Conservation (phyloP, 768 basidiomycete genomes). For the Serendipita indica region DNA sequence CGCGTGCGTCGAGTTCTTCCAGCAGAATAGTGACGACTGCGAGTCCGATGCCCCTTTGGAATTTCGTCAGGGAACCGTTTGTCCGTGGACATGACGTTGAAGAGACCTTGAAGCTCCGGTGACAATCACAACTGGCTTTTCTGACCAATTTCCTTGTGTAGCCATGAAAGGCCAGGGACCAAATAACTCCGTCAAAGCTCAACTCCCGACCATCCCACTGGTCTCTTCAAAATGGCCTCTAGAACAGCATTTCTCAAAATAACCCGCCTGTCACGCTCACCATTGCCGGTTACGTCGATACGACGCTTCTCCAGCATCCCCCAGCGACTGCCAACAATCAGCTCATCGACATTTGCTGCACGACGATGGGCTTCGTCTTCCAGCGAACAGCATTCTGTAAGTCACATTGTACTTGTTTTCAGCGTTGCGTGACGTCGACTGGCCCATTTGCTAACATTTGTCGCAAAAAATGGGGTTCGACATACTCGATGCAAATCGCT, state of each 20-base stretch:
- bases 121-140: slow-evolving; percentile 54
- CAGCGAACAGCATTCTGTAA: not conserved
- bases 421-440: not conserved
- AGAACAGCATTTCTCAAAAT: not conserved
- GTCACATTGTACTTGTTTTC: not conserved
- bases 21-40: slow-evolving; percentile 58
- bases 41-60: slow-evolving; percentile 53
- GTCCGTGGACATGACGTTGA: not conserved
- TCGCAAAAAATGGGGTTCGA: not conserved
- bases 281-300: not conserved
- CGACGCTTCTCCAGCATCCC: not conserved
- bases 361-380: not conserved
- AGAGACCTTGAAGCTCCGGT: slow-evolving; percentile 72
- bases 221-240: not conserved
- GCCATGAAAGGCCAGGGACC: not conserved
- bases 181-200: not conserved
- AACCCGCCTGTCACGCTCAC: not conserved
- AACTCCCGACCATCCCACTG: not conserved
- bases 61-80: not conserved
- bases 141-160: too few relatives aligned
- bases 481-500: not conserved
- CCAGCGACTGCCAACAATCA: not conserved
- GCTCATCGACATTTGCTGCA: not conserved
- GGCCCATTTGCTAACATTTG: slow-evolving; percentile 1
- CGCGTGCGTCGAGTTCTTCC: slow-evolving; percentile 43